Base-by-base conservation (phyloP, 2,329 filamentous ascomycete species). In the Gliomastix tumulicola region DNA sequence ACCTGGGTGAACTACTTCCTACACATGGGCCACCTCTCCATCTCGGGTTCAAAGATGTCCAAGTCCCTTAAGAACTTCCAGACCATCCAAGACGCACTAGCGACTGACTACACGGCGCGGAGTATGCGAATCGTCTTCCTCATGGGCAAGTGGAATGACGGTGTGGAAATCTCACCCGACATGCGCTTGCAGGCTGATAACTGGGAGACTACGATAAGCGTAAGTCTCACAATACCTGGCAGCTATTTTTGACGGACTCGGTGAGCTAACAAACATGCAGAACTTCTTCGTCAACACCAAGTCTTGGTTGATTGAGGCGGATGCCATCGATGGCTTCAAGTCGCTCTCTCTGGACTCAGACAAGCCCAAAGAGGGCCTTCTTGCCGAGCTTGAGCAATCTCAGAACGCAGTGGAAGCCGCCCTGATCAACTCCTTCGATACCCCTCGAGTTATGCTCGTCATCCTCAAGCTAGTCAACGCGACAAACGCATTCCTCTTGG, bases 1-100 rank as follows among this genome's bases (percentile, higher is more conserved):
- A 86, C 86, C 41, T 95, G 90, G 90, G 85, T 95, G 35, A 94
- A 92, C 55, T 94, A 96, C 63, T 97, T 96, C 63, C 56, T 96
- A 13, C 90, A 96, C 55, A 96, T 94, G 83, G 90, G 90, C 0
- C 90, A 97, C 56, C 63, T 96, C 33, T 62, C 59, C 6, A 96
- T 97, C 39, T 78, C 83, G 19, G 89, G 90, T 1, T 87, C 82
- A 17, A 97, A 97, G 59, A 97, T 97, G 90, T 90, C 84, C 39
- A 97, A 97, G 60, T 88, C 81, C 13, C 63, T 97, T 39, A 96
- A 97, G 67, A 97, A 96, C 59, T 96, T 96, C 59, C 88, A 88
- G 28, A 95, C 90, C 0, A 94, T 97, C 43, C 76, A 87, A 21
- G 85, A 94, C 56, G 88, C 89, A 0, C 65, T 97, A 7, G 63